A percentile compares a stretch with the other conserved stretches of the same genome.
Evolutionary conservation across 176 grass and related monocot genomes (phyloP).

Genomic region (Musa troglodytarum): DNA sequence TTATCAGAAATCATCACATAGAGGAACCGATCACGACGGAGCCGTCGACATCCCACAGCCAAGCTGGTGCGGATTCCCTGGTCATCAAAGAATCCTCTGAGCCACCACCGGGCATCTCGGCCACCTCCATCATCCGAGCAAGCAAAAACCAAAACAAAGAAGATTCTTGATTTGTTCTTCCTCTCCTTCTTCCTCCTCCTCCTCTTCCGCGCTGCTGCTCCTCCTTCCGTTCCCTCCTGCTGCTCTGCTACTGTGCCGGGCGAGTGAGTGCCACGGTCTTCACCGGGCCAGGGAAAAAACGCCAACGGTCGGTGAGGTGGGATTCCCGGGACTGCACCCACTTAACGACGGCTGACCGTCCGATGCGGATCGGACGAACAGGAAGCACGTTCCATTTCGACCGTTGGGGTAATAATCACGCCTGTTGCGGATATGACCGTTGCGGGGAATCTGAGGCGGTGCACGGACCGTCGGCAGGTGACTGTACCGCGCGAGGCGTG

Average conservation of each 20-base stretch:
- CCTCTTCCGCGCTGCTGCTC: not conserved
- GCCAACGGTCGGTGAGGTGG: constrained; percentile 12
- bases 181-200: not conserved
- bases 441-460: constrained; percentile 4
- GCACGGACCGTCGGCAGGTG: too few relatives aligned
- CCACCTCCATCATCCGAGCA: constrained; percentile 32
- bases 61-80: constrained; percentile 28
- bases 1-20: constrained; percentile 18
- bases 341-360: not conserved
- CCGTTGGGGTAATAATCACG: constrained; percentile 35
- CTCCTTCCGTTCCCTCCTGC: not conserved
- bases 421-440: constrained; percentile 68
- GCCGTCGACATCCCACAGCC: constrained; percentile 41
- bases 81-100: constrained; percentile 12
- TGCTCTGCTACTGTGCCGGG: not conserved
- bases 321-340: constrained; percentile 17
- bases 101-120: constrained; percentile 24
- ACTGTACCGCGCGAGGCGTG: too few relatives aligned
- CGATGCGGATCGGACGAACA: constrained; percentile 36
- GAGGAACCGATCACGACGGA: constrained; percentile 25
- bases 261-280: not conserved
- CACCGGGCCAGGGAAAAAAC: constrained; percentile 6
- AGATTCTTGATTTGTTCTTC: not conserved
- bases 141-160: constrained; percentile 2
- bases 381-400: constrained; percentile 31